These are phyloP conservation scores for Botrytis medusae DNA, from an alignment of 2,329 filamentous ascomycete species.

Conservation along the genomic window DNA sequence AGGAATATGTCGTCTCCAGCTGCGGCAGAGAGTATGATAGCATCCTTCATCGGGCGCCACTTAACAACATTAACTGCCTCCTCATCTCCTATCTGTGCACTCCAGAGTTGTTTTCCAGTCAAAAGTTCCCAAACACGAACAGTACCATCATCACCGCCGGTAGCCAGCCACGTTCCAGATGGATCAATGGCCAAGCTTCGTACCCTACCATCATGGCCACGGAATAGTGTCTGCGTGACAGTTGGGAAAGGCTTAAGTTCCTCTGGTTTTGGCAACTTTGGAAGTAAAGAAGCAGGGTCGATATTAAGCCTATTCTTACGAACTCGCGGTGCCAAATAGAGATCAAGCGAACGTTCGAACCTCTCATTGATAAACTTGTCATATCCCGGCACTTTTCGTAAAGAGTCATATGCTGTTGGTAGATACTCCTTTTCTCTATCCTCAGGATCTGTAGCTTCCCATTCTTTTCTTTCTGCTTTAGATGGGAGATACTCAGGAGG, in stretches of 20 bases:
- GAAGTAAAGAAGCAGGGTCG: conserved; percentile 86
- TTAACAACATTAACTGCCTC: conserved; percentile 80
- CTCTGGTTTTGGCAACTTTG: conserved; percentile 88
- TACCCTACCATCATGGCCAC: conserved; percentile 85
- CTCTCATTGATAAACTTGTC: conserved; percentile 89
- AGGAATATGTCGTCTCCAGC: conserved; percentile 84
- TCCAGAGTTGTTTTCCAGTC: conserved; percentile 87
- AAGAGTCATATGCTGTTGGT: conserved; percentile 75
- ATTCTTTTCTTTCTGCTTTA: conserved; percentile 76
- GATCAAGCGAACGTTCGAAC: conserved; percentile 91
- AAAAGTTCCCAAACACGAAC: conserved; percentile 86
- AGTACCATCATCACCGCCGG: conserved; percentile 90
- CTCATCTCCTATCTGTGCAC: conserved; percentile 73
- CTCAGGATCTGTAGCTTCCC: conserved; percentile 85
- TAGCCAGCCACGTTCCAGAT: conserved; percentile 80
- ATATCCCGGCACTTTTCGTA: conserved; percentile 91
- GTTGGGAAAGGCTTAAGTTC: conserved; percentile 95
- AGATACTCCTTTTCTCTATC: conserved; percentile 89
- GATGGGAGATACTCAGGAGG: conserved; percentile 91
- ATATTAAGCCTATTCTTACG: conserved; percentile 95
- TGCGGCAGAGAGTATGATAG: conserved; percentile 78
- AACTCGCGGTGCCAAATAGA: conserved; percentile 91
- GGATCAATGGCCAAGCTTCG: conserved; percentile 83
- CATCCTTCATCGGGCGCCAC: conserved; percentile 84
- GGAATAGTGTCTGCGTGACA: conserved; percentile 80